Conservation (phyloP, 2,329 filamentous ascomycete genomes). For the Colletotrichum cuscutae region DNA sequence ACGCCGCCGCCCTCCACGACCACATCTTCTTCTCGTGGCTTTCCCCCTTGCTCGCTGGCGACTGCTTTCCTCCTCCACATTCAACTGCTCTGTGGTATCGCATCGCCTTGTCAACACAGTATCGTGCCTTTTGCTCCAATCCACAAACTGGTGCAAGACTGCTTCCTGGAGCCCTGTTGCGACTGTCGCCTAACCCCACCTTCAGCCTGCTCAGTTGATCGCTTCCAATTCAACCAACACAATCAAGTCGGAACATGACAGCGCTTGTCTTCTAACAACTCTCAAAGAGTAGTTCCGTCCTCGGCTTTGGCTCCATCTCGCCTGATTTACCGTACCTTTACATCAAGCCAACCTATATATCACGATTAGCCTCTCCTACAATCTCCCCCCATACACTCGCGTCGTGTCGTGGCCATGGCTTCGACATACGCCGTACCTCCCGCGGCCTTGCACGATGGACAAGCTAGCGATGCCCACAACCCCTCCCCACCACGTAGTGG, state of each 20-base stretch:
- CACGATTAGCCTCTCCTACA: background rate
- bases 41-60: slow-evolving; percentile 9
- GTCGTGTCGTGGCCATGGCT: slow-evolving; percentile 51
- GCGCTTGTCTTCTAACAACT: slow-evolving; percentile 2
- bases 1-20: slow-evolving; percentile 13
- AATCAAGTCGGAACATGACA: slow-evolving; percentile 24
- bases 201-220: background rate
- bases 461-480: slow-evolving; percentile 46
- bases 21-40: slow-evolving; percentile 18
- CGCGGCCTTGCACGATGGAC: slow-evolving; percentile 51
- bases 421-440: slow-evolving; percentile 54
- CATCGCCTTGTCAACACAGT: background rate
- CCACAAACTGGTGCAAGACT: background rate
- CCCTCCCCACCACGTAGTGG: slow-evolving; percentile 39
- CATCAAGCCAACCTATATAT: background rate
- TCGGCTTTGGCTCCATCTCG: slow-evolving; percentile 6
- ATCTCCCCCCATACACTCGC: background rate
- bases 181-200: background rate
- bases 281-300: slow-evolving; percentile 3
- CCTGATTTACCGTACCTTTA: background rate
- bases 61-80: slow-evolving; percentile 3
- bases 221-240: background rate
- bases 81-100: background rate
- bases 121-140: background rate
- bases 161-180: background rate